These are phyloP conservation scores for Seiridium cupressi DNA, from an alignment of 2,329 filamentous ascomycete species.

Conservation along the genomic window DNA sequence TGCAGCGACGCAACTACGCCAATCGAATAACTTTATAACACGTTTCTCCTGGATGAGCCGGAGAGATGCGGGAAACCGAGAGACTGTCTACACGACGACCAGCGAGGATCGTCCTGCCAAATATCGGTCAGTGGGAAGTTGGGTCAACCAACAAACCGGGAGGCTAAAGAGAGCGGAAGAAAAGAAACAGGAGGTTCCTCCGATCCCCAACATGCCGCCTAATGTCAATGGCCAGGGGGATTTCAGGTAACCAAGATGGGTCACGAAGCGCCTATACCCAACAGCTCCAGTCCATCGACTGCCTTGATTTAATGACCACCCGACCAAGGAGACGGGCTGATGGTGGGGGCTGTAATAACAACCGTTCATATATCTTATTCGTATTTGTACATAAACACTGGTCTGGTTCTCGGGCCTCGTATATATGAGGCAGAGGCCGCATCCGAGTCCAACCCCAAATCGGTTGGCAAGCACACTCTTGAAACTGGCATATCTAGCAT, in stretches of 20 bases:
- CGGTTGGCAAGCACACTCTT: not conserved
- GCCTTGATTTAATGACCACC: no score
- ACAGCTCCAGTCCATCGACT: no score
- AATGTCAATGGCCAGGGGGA: not conserved
- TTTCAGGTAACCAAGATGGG: not conserved
- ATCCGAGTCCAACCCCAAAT: not conserved
- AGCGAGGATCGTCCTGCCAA: conserved; percentile 54
- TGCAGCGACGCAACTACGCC: conserved; percentile 12
- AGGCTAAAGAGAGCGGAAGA: conserved; percentile 48
- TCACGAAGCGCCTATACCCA: no score
- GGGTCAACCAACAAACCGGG: conserved; percentile 64
- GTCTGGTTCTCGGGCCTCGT: no score
- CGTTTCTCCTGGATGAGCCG: conserved; percentile 36
- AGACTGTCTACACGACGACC: conserved; percentile 51
- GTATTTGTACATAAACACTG: no score
- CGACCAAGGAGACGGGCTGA: no score
- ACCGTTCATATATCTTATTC: no score
- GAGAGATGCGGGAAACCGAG: conserved; percentile 31
- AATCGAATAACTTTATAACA: conserved; percentile 16
- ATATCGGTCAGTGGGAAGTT: conserved; percentile 59
- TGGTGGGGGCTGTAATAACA: no score
- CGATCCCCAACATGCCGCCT: conserved; percentile 31
- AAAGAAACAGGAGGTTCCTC: conserved; percentile 34
- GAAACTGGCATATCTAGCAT: not conserved
- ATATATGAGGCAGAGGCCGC: not conserved